A percentile compares a stretch with the other conserved stretches of the same genome.
Evolutionary conservation across 305 asterid genomes (phyloP).

Genomic region (Rubia balearica): DNA sequence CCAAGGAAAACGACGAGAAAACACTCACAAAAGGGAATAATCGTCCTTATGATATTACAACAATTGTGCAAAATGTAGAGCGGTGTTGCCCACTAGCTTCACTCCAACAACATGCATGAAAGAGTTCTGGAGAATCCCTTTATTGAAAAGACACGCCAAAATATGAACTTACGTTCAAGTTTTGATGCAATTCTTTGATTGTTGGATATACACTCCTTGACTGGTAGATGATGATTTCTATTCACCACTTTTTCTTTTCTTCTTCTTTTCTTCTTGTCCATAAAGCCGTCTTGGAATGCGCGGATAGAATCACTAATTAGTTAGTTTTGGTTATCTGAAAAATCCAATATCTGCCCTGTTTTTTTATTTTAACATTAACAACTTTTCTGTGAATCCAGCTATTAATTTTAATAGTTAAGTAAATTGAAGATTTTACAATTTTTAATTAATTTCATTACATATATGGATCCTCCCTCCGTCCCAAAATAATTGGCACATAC

Average conservation of each 20-base stretch:
- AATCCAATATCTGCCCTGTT: too few species aligned
- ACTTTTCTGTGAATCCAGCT: too few species aligned
- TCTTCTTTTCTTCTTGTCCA: not conserved
- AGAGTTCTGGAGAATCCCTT: not conserved
- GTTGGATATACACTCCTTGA: not conserved
- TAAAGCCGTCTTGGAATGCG: too few species aligned
- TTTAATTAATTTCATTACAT: too few species aligned
- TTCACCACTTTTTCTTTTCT: not conserved
- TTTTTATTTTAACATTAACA: too few species aligned
- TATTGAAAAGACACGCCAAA: not conserved
- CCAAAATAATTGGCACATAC: too few species aligned
- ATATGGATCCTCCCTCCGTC: too few species aligned
- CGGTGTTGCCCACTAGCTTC: constrained; percentile 1
- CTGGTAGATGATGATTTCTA: not conserved
- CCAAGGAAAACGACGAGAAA: constrained; percentile 47
- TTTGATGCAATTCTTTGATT: too few species aligned
- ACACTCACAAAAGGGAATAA: constrained; percentile 43
- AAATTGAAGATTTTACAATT: too few species aligned
- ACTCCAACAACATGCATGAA: not conserved
- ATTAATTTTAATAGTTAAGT: too few species aligned
- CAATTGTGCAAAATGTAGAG: not conserved
- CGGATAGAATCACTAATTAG: too few species aligned
- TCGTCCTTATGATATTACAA: constrained; percentile 39
- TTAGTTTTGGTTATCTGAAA: too few species aligned
- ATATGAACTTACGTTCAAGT: not conserved